Base-by-base conservation (phyloP, 2,329 filamentous ascomycete species). In the Conoideocrella luteorostrata region DNA sequence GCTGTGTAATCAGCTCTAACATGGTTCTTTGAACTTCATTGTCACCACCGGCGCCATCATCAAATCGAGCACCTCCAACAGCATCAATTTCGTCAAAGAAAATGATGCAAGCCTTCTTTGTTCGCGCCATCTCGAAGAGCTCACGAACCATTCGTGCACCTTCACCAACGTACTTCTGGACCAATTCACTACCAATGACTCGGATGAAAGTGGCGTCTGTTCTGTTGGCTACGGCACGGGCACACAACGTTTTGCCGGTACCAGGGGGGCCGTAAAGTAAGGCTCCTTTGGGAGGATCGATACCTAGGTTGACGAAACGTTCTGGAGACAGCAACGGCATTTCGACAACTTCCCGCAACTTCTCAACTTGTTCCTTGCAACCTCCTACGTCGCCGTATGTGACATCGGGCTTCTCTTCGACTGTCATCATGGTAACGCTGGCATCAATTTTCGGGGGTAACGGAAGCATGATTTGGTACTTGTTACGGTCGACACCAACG, bases 401-500 rank as follows among this genome's bases (percentile, higher is more conserved):
- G 49, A 98, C 93, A 65, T 98, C 93, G 13, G 93, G 93, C 75
- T 98, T 98, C 72, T 98, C 93, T 73, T 98, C 93, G 52, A 98
- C 93, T 40, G 93, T 97, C 93, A 98, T 98, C 93, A 98, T 98
- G 30, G 93, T 98, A 54, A 98, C 93, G 56, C 88, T 95, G 43
- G 93, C 91, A 61, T 98, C 93, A 71, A 98, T 98, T 77, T 97
- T 98, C 28, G 93, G 93, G 34, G 93, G 93, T 43, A 98, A 72
- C 28, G 93, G 93, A 38, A 98, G 77, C 66, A 98, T 82, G 59
- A 98, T 98, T 70, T 98, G 93, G 69, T 98, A 98, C 75, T 98
- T 98, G 74, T 94, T 97, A 46, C 93, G 80, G 68, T 98, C 93
- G 63, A 98, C 93, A 67, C 90, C 93, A 49, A 98, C 93, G 55